These are phyloP conservation scores for Berkeleyomyces rouxiae DNA, from an alignment of 2,329 filamentous ascomycete species.

Conservation along the genomic window DNA sequence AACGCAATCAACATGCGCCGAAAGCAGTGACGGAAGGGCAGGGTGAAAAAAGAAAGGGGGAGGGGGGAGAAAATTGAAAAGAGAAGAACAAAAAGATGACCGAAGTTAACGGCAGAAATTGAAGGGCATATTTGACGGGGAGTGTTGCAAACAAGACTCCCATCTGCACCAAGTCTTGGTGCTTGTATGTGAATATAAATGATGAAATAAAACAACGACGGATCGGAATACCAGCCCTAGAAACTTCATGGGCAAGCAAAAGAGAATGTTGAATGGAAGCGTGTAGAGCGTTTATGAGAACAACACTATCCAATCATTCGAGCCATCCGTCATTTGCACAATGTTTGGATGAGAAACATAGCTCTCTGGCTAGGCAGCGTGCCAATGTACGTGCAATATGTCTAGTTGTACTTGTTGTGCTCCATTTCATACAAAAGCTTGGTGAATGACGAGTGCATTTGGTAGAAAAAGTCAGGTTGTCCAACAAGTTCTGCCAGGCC, in stretches of 20 bases:
- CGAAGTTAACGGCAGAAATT: neutral
- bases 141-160: neutral
- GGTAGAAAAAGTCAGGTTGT: constrained; percentile 50
- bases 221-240: too few species aligned
- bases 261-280: too few species aligned
- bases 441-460: constrained; percentile 48
- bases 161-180: too few species aligned
- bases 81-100: neutral
- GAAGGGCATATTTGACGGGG: neutral
- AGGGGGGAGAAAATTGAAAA: neutral
- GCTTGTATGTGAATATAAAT: neutral
- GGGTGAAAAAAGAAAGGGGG: neutral
- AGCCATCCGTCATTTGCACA: too few species aligned
- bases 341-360: too few species aligned
- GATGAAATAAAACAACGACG: neutral
- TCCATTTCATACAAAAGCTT: constrained; percentile 43
- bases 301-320: too few species aligned
- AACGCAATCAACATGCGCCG: neutral
- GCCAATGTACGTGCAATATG: neutral
- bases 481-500: constrained; percentile 50
- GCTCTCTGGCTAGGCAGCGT: neutral
- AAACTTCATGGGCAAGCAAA: too few species aligned
- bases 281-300: too few species aligned
- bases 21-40: neutral
- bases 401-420: constrained; percentile 6